Evolutionary conservation across 805 yeast genomes (phyloP).

Genomic region (Candida gorgasii): DNA sequence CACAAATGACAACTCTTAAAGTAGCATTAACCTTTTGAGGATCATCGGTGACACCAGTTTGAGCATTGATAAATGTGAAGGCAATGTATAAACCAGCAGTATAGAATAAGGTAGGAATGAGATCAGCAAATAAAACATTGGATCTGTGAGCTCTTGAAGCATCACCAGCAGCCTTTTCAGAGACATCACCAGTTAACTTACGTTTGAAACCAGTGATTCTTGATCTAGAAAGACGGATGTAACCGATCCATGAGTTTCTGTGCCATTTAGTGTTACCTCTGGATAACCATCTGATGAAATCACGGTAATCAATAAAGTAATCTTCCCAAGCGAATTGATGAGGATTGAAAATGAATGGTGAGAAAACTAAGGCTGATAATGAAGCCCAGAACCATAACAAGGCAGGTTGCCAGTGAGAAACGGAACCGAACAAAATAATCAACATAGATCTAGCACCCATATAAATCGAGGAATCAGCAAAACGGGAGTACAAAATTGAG

Average conservation of each 20-base stretch:
- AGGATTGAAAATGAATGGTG: conserved; percentile 96
- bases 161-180: conserved; percentile 71
- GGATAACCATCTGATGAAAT: conserved; percentile 86
- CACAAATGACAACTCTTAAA: conserved; percentile 72
- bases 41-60: conserved; percentile 68
- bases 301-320: conserved; percentile 94
- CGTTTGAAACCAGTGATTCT: conserved; percentile 90
- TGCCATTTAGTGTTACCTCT: conserved; percentile 90
- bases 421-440: conserved; percentile 70
- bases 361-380: conserved; percentile 78
- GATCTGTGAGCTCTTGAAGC: conserved; percentile 74
- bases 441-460: conserved; percentile 80
- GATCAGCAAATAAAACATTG: conserved; percentile 78
- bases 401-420: conserved; percentile 89
- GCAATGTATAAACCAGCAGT: conserved; percentile 75
- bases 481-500: conserved; percentile 63
- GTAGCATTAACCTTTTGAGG: conserved; percentile 62
- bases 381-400: conserved; percentile 97
- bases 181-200: conserved; percentile 60
- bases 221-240: conserved; percentile 77
- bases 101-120: conserved; percentile 68
- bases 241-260: conserved; percentile 87
- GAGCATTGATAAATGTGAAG: conserved; percentile 79
- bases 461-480: conserved; percentile 77
- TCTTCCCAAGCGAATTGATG: conserved; percentile 97